These are phyloP conservation scores for Castanea mollissima DNA, from an alignment of 306 rosid genomes.

Conservation along the genomic window DNA sequence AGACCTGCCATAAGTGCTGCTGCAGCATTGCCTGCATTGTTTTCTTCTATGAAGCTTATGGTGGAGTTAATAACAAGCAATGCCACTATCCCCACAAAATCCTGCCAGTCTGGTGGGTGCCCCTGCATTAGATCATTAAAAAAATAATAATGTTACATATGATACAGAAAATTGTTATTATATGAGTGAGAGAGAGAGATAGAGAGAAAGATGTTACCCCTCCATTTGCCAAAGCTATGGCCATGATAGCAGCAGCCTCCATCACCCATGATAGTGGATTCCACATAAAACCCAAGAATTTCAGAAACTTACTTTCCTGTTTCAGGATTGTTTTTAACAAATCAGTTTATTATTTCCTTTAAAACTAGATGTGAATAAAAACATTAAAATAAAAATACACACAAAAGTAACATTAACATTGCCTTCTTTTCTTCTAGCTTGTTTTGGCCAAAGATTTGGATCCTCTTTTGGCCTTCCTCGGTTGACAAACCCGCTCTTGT, in stretches of 20 bases:
- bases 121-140: conserved; percentile 43
- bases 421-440: conserved; percentile 83
- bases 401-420: not conserved
- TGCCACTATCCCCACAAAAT: conserved; percentile 64
- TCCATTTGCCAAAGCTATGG: conserved; percentile 89
- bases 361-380: not conserved
- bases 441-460: conserved; percentile 75
- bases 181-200: not conserved
- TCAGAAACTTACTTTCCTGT: conserved; percentile 74
- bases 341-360: not conserved
- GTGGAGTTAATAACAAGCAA: conserved; percentile 78
- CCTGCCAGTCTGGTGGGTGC: conserved; percentile 87
- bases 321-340: not conserved
- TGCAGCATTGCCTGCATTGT: conserved; percentile 96
- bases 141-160: not conserved
- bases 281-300: conserved; percentile 96
- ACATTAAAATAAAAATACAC: no score
- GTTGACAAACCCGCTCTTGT: conserved; percentile 64
- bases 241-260: conserved; percentile 94
- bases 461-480: conserved; percentile 71
- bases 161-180: not conserved
- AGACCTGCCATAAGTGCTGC: conserved; percentile 96
- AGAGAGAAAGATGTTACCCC: conserved; percentile 45
- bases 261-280: conserved; percentile 96
- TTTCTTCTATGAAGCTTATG: conserved; percentile 85